A percentile compares a stretch with the other conserved stretches of the same genome.
Evolutionary conservation across 2,329 filamentous ascomycete species (phyloP).

Genomic region (Ophiosphaerella herpotricha): DNA sequence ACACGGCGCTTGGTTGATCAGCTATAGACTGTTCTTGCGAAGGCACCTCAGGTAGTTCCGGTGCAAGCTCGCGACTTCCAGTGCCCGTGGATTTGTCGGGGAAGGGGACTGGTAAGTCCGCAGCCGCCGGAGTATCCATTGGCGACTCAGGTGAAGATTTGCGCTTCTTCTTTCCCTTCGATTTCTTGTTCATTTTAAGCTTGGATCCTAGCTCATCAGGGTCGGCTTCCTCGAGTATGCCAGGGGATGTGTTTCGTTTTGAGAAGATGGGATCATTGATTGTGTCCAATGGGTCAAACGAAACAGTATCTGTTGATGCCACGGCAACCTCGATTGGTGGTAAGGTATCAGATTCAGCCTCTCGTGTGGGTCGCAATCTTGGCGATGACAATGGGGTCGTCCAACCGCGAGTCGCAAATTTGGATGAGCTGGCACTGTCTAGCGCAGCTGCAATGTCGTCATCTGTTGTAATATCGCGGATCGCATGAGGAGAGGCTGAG

Average conservation of each 20-base stretch:
- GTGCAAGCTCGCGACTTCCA: neutral
- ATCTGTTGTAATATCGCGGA: constrained; percentile 36
- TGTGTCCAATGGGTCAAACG: constrained; percentile 43
- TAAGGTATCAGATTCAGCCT: constrained; percentile 29
- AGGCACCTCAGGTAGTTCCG: neutral
- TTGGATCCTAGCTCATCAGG: constrained; percentile 42
- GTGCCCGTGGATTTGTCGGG: neutral
- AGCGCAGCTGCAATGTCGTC: constrained; percentile 40
- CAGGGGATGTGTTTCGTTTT: constrained; percentile 38
- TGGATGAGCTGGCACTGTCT: constrained; percentile 35
- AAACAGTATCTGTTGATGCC: constrained; percentile 40
- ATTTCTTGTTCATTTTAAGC: constrained; percentile 51
- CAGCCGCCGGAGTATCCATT: neutral
- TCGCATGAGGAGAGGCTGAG: constrained; percentile 30
- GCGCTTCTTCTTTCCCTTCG: constrained; percentile 51
- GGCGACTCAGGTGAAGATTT: constrained; percentile 12
- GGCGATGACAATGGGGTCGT: constrained; percentile 37
- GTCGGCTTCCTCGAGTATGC: constrained; percentile 42
- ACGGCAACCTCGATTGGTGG: constrained; percentile 41
- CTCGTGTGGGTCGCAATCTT: constrained; percentile 21
- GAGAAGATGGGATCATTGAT: constrained; percentile 44
- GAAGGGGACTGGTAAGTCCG: neutral
- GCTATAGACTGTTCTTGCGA: neutral
- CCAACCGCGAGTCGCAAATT: constrained; percentile 36
- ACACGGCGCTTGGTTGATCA: neutral